Evolutionary conservation across 2,329 filamentous ascomycete genomes (phyloP).

Genomic region (Chaetomiaceae sp.): DNA sequence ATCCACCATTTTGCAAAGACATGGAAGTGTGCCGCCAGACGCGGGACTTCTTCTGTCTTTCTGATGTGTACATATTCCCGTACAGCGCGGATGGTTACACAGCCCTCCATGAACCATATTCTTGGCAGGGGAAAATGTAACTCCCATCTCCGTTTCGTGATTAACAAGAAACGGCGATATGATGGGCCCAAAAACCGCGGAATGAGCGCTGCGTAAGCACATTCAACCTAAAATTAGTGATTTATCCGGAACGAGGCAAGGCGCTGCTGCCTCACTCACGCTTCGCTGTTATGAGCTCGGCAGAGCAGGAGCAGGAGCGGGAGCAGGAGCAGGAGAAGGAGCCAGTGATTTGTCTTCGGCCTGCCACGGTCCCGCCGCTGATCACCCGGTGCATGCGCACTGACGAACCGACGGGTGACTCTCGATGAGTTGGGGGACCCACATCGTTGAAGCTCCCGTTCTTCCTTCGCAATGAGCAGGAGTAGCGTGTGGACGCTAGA

Average conservation of each 20-base stretch:
- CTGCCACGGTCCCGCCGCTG: not conserved
- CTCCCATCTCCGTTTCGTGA: not conserved
- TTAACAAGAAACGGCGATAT: not conserved
- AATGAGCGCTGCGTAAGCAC: not conserved
- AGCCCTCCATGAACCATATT: not conserved
- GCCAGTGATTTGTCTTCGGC: conserved; percentile 2
- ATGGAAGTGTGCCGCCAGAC: no score
- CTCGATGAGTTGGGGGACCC: conserved; percentile 4
- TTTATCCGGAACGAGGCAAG: conserved; percentile 11
- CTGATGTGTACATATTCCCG: not conserved
- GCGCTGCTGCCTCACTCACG: no score
- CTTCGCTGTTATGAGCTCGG: not conserved
- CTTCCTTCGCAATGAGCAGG: no score
- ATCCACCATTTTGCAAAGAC: no score
- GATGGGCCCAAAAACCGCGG: not conserved
- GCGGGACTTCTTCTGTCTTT: not conserved
- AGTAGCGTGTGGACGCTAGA: no score
- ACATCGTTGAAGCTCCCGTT: conserved; percentile 2
- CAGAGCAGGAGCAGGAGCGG: not conserved
- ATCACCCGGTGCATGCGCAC: not conserved
- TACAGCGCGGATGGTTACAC: no score
- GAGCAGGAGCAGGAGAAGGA: no score
- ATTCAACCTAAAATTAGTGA: conserved; percentile 3
- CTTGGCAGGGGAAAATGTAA: conserved; percentile 1
- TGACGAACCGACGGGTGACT: not conserved